These are phyloP conservation scores for Botrytis fragariae DNA, from an alignment of 2,329 filamentous ascomycete species.

Conservation along the genomic window DNA sequence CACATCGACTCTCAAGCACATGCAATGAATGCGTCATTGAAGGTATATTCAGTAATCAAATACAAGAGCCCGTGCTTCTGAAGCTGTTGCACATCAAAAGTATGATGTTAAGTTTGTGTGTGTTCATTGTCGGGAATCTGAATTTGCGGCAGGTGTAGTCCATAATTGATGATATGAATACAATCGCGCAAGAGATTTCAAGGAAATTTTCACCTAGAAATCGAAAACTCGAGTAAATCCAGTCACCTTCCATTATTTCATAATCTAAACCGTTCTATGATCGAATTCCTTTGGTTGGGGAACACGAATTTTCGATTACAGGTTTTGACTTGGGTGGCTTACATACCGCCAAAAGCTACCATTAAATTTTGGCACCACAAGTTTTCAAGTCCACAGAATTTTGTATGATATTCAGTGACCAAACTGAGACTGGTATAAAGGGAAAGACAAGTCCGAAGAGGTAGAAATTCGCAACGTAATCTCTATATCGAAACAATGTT, in stretches of 20 bases:
- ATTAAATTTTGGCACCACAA: not conserved
- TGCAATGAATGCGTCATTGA: not conserved
- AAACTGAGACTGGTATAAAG: not conserved
- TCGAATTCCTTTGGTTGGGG: not conserved
- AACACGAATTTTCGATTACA: not conserved
- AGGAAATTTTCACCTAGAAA: too few relatives aligned
- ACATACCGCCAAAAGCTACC: not conserved
- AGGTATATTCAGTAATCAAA: not conserved
- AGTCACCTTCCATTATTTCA: not conserved
- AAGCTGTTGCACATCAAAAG: not conserved
- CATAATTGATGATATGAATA: not conserved
- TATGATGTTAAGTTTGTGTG: not conserved
- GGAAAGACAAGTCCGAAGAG: accelerated
- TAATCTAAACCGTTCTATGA: not conserved
- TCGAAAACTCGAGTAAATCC: not conserved
- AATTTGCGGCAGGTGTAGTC: not conserved
- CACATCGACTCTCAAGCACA: not conserved
- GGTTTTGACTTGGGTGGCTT: accelerated
- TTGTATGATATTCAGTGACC: not conserved
- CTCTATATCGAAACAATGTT: not conserved
- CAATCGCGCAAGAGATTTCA: too few relatives aligned
- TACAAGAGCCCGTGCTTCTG: too few relatives aligned
- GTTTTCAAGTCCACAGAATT: not conserved
- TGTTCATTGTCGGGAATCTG: not conserved
- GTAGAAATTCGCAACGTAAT: not conserved